Percentiles rank a stretch among this genome's conserved stretches.
Conservation (phyloP, 164 flowering plant species). For the Akebia trifoliata region DNA sequence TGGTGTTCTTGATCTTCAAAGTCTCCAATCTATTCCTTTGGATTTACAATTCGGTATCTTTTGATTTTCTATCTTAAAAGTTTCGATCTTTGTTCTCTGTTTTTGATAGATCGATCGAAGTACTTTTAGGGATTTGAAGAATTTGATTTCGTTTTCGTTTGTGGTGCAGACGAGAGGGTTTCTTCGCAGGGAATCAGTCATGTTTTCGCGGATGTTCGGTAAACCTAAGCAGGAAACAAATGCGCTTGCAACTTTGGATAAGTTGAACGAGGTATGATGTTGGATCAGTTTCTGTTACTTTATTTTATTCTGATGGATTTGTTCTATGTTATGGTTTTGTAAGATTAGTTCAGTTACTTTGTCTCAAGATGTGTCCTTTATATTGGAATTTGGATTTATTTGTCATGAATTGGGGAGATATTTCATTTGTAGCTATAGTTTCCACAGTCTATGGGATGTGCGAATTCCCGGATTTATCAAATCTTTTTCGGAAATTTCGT, state of each 20-base stretch:
- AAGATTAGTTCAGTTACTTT: background rate
- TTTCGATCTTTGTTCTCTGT: background rate
- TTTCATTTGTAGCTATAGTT: background rate
- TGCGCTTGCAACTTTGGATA: constrained; percentile 35
- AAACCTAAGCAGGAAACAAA: constrained; percentile 38
- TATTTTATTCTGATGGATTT: background rate
- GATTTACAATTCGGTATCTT: background rate
- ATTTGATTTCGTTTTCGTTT: background rate
- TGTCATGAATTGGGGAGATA: background rate
- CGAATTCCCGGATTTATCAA: background rate
- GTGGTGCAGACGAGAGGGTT: constrained; percentile 1
- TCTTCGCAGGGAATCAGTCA: constrained; percentile 7
- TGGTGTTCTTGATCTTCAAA: background rate
- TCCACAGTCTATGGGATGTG: background rate
- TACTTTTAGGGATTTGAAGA: background rate
- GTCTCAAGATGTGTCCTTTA: background rate
- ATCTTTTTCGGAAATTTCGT: background rate
- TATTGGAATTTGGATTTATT: background rate
- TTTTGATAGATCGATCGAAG: background rate
- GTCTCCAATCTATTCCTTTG: background rate
- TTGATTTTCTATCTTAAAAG: background rate
- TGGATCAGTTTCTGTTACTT: background rate
- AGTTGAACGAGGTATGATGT: constrained; percentile 32
- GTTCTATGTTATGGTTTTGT: background rate
- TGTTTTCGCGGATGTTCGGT: constrained; percentile 42